A percentile compares a stretch with the other conserved stretches of the same genome.
Evolutionary conservation across 1,139 yeast genomes (phyloP).

Genomic region (Debaryomyces nepalensis): DNA sequence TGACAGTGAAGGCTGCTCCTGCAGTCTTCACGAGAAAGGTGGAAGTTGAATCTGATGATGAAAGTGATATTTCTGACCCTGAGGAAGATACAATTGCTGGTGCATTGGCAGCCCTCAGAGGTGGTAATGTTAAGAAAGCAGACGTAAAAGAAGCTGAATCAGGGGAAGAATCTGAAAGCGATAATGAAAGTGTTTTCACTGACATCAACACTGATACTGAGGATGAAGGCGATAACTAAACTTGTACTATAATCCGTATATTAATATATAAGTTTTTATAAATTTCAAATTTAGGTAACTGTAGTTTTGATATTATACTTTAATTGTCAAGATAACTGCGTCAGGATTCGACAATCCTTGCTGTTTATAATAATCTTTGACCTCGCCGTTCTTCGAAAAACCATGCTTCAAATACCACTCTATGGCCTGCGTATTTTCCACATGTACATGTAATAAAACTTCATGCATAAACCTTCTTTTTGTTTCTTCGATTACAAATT

Average conservation of each 20-base stretch:
- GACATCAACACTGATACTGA: constrained; percentile 59
- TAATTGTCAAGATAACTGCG: constrained; percentile 43
- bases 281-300: constrained; percentile 7
- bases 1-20: constrained; percentile 63
- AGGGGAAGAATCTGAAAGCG: constrained; percentile 41
- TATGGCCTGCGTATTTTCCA: constrained; percentile 47
- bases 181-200: constrained; percentile 46
- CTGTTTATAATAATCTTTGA: constrained; percentile 56
- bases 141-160: constrained; percentile 35
- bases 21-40: constrained; percentile 19
- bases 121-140: constrained; percentile 48
- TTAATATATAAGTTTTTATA: constrained; percentile 9
- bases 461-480: constrained; percentile 57
- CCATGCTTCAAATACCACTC: constrained; percentile 64
- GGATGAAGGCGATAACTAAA: constrained; percentile 46
- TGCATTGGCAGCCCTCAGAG: constrained; percentile 65
- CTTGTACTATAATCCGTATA: constrained; percentile 14
- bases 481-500: constrained; percentile 59
- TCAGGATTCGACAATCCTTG: constrained; percentile 52
- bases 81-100: constrained; percentile 70
- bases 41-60: constrained; percentile 33
- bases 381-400: constrained; percentile 44
- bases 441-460: constrained; percentile 64
- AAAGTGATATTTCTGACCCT: constrained; percentile 65
- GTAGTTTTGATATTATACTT: constrained; percentile 23